These are phyloP conservation scores for Coccomyxa subellipsoidea DNA, from an alignment of 163 green algal species.

Conservation along the genomic window DNA sequence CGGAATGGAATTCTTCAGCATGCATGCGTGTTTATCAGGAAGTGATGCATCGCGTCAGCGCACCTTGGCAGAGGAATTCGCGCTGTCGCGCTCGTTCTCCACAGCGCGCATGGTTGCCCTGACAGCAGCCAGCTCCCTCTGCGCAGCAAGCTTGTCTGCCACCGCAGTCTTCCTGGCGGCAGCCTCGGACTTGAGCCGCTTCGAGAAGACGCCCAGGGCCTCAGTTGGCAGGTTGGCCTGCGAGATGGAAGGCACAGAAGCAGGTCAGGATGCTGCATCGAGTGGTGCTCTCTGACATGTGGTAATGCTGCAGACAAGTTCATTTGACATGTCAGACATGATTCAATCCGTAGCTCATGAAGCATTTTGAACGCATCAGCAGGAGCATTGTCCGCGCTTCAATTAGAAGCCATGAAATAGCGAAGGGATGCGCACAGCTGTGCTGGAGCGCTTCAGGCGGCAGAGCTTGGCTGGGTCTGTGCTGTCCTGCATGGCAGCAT, in stretches of 20 bases:
- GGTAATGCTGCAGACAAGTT: neutral
- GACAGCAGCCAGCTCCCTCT: neutral
- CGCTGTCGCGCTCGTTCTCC: neutral
- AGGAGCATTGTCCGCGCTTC: too few species aligned
- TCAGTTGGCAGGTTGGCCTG: neutral
- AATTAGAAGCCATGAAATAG: neutral
- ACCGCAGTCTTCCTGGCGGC: neutral
- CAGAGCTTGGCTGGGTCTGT: neutral
- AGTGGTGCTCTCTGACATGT: neutral
- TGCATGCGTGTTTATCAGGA: neutral
- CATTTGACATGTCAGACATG: too few species aligned
- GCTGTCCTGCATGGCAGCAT: neutral
- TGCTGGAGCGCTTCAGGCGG: neutral
- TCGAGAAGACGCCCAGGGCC: neutral
- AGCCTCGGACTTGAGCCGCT: neutral
- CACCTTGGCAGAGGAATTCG: neutral
- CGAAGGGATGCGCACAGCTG: neutral
- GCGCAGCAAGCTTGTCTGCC: neutral
- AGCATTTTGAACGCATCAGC: too few species aligned
- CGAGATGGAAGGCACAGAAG: neutral
- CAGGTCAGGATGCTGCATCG: too few species aligned
- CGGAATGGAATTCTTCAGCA: neutral
- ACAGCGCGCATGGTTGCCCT: neutral
- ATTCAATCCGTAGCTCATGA: too few species aligned
- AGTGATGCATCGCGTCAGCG: too few species aligned